Evolutionary conservation across 108 stramenopile species (phyloP).

Genomic region (Pelagomonas calceolata): DNA sequence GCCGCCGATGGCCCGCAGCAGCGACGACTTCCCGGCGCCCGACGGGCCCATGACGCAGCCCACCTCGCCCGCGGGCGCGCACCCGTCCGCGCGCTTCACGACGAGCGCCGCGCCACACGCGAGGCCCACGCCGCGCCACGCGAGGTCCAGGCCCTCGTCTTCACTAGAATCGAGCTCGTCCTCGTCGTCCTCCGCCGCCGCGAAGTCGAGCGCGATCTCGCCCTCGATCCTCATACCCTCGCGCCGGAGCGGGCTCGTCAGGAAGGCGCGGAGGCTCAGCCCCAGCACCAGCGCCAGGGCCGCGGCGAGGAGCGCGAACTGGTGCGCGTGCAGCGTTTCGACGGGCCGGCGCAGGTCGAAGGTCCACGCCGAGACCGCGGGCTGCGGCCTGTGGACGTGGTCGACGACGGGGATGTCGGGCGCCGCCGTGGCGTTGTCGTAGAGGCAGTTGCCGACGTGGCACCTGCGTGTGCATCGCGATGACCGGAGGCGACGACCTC

Average conservation of each 20-base stretch:
- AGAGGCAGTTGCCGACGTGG: conserved; percentile 2
- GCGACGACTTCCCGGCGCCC: background rate
- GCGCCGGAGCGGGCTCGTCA: background rate
- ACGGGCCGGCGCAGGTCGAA: background rate
- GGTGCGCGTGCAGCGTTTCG: no score
- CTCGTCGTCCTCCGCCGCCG: background rate
- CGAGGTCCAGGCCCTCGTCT: no score
- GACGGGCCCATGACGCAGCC: background rate
- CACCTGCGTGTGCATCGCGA: no score
- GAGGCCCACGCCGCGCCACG: no score
- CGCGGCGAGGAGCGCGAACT: no score
- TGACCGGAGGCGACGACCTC: no score
- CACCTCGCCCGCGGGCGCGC: no score
- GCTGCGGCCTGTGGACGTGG: background rate
- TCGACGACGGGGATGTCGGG: background rate
- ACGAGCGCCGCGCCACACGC: no score
- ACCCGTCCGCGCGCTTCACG: no score
- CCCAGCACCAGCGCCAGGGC: no score
- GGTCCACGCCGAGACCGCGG: background rate
- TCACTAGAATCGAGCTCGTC: no score
- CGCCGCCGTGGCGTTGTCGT: background rate
- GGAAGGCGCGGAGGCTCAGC: no score
- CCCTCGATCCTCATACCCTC: background rate
- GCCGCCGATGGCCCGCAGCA: background rate
- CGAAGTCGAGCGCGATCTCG: background rate